These are phyloP conservation scores for Aristolochia contorta DNA, from an alignment of 164 flowering plant genomes.

Conservation along the genomic window DNA sequence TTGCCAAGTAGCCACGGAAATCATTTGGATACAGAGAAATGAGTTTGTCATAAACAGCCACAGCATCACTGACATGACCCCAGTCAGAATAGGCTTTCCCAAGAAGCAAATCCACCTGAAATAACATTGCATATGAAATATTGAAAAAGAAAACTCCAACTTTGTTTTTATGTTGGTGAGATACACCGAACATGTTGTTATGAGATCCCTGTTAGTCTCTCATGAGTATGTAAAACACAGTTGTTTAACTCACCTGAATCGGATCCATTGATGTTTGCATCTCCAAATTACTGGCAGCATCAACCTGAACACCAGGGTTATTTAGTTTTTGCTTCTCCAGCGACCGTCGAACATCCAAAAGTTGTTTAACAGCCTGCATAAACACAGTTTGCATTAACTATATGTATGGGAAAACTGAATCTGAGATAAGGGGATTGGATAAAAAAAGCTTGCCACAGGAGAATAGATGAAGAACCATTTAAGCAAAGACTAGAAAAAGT, in stretches of 20 bases:
- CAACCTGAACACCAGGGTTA: background rate
- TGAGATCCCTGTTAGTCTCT: too few relatives aligned
- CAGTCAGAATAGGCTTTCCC: slow-evolving; percentile 95
- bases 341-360: background rate
- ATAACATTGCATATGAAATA: slow-evolving; percentile 1
- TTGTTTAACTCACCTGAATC: background rate
- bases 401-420: too few relatives aligned
- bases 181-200: too few relatives aligned
- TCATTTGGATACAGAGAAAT: slow-evolving; percentile 69
- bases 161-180: too few relatives aligned
- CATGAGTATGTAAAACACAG: background rate
- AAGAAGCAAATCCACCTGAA: slow-evolving; percentile 61
- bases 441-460: too few relatives aligned
- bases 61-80: slow-evolving; percentile 92
- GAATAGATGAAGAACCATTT: too few relatives aligned
- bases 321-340: background rate
- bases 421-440: too few relatives aligned
- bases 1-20: slow-evolving; percentile 89
- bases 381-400: too few relatives aligned
- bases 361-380: slow-evolving; percentile 2
- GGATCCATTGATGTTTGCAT: background rate
- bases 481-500: too few relatives aligned
- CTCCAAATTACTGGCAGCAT: background rate
- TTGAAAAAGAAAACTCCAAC: background rate
- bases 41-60: slow-evolving; percentile 74